Evolutionary conservation across 164 flowering plant species (phyloP), one percentile per base, ranked within the genome.

Genomic region (Aristolochia contorta): DNA sequence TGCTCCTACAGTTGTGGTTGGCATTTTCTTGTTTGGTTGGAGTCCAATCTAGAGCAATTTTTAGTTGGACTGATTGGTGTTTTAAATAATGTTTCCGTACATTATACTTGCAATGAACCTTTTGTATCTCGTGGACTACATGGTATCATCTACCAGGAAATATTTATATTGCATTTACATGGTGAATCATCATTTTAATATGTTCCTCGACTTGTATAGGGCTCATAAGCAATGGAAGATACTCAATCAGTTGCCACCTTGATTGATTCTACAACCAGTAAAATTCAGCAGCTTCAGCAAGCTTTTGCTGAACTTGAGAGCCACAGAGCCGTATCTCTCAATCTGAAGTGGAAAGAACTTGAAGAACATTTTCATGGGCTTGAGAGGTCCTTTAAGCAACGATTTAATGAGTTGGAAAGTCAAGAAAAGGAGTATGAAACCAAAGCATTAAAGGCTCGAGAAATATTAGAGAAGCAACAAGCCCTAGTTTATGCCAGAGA

Each of bases 261-360:
- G 54, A 81, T 90, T 64, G 92, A 93, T 61, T 81, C 88, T 54
- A 77, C 97, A 21, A 75, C 82, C 47, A 82, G 89, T 49, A 90
- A 88, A 81, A 90, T 88, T 62, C 96, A 86, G 66, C 97, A 88
- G 67, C 97, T 93, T 68, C 92, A 86, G 79, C 85, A 86, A 74
- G 97, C 99, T 56, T 88, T 93, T 81, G 86, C 91, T 68, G 97
- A 88, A 71, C 95, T 93, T 63, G 95, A 90, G 72, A 82, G 86
- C 75, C 87, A 85, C 54, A 84, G 95, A 43, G 95, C 97, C 19
- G 58, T 86, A 24, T 79, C 96, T 32, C 84, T 93, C 64, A 90
- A 88, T 71, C 46, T 90, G 78, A 86, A 88, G 72, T 90, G 99
- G 99, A 86, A 93, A 78, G 93, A 90, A 74, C 87, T 93, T 47